Evolutionary conservation across 345 rosid species (phyloP).

Genomic region (Arabis alpina): DNA sequence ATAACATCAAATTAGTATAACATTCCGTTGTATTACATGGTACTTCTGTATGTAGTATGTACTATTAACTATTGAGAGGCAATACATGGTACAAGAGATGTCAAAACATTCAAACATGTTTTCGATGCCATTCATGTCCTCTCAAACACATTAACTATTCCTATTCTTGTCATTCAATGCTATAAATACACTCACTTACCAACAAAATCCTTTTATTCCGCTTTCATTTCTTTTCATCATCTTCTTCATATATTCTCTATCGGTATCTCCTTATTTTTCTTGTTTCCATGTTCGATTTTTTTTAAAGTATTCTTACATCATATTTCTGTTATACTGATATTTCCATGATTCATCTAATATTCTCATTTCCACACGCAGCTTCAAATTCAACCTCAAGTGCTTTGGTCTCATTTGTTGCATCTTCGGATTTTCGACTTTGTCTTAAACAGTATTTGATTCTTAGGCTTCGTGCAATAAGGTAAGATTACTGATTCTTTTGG

Average conservation of each 20-base stretch:
- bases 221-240: not conserved
- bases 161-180: slow-evolving; percentile 18
- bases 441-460: not conserved
- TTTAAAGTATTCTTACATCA: not conserved
- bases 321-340: not conserved
- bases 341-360: not conserved
- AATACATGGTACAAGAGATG: no score
- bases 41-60: no score
- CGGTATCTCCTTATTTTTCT: not conserved
- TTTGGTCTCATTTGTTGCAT: no score
- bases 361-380: slow-evolving; percentile 8
- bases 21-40: no score
- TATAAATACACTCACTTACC: not conserved
- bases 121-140: no score
- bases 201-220: no score
- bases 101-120: no score
- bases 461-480: not conserved
- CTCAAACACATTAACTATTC: not conserved
- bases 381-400: slow-evolving; percentile 2
- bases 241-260: not conserved
- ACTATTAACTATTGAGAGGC: no score
- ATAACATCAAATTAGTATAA: no score
- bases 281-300: not conserved
- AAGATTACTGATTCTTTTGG: slow-evolving; percentile 2
- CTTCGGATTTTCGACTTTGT: not conserved